Evolutionary conservation across 2,329 filamentous ascomycete species (phyloP).

Genomic region (Fusarium staphyleae): DNA sequence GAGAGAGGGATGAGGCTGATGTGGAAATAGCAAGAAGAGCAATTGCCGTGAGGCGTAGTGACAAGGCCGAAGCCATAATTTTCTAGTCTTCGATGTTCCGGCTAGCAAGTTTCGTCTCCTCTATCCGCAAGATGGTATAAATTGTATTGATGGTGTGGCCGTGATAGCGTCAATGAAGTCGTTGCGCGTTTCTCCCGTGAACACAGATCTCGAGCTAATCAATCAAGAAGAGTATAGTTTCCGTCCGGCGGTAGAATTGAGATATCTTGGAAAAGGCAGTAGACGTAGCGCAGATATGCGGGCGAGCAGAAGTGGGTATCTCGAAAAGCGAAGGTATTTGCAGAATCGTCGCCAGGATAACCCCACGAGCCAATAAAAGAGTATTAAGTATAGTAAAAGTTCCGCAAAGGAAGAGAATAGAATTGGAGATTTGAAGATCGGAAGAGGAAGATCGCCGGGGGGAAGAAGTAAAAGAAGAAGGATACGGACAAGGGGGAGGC

Average conservation of each 20-base stretch:
- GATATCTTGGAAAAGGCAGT: constrained; percentile 5
- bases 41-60: constrained; percentile 28
- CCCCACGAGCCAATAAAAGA: constrained; percentile 12
- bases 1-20: constrained; percentile 24
- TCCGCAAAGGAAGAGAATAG: constrained; percentile 8
- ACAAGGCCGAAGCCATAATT: constrained; percentile 34
- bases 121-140: neutral
- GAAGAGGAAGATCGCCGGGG: constrained; percentile 19
- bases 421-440: constrained; percentile 29
- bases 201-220: constrained; percentile 4
- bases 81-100: constrained; percentile 6
- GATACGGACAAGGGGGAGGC: constrained; percentile 19
- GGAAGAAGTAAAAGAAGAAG: constrained; percentile 15
- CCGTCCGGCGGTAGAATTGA: constrained; percentile 32
- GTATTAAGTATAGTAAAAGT: neutral
- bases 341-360: constrained; percentile 3
- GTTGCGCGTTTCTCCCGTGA: constrained; percentile 1
- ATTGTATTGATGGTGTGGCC: neutral
- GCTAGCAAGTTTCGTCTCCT: constrained; percentile 5
- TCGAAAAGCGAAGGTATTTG: constrained; percentile 11
- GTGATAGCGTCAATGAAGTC: constrained; percentile 15
- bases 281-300: constrained; percentile 5
- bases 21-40: constrained; percentile 31
- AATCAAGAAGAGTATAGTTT: constrained; percentile 10
- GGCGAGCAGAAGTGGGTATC: constrained; percentile 13